These are phyloP conservation scores for Euphorbia pulcherrima DNA, from an alignment of 345 rosid genomes.

Conservation along the genomic window DNA sequence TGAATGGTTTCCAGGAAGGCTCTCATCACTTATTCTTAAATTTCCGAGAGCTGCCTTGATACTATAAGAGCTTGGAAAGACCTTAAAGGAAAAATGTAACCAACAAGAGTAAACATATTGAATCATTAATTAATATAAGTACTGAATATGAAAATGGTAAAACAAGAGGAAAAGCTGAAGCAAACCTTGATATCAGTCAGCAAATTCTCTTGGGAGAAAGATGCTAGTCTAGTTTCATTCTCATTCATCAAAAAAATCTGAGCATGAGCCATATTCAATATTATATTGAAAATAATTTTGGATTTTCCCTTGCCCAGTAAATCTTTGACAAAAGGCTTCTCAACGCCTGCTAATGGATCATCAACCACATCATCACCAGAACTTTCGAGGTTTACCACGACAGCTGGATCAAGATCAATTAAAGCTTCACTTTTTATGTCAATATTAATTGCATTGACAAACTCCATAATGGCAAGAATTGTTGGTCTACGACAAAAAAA, in stretches of 20 bases:
- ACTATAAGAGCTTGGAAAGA: conserved; percentile 93
- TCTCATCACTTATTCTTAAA: conserved; percentile 88
- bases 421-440: conserved; percentile 55
- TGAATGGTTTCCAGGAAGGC: conserved; percentile 74
- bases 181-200: conserved; percentile 83
- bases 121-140: conserved; percentile 8
- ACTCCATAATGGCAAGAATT: conserved; percentile 86
- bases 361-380: conserved; percentile 41
- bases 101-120: conserved; percentile 14
- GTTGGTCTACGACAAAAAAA: conserved; percentile 96
- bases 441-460: conserved; percentile 62
- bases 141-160: conserved; percentile 4
- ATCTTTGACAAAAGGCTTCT: conserved; percentile 75
- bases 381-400: conserved; percentile 34
- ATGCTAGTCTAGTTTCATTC: conserved; percentile 77
- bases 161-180: conserved; percentile 13
- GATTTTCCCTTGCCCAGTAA: conserved; percentile 93
- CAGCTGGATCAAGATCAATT: conserved; percentile 53
- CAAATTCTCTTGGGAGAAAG: conserved; percentile 83
- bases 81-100: conserved; percentile 39
- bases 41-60: conserved; percentile 88
- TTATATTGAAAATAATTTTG: conserved; percentile 68
- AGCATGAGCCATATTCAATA: conserved; percentile 82
- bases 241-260: conserved; percentile 91
- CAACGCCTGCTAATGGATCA: conserved; percentile 27